These are phyloP conservation scores for Whalleya microplaca DNA, from an alignment of 2,329 filamentous ascomycete genomes.

Conservation along the genomic window DNA sequence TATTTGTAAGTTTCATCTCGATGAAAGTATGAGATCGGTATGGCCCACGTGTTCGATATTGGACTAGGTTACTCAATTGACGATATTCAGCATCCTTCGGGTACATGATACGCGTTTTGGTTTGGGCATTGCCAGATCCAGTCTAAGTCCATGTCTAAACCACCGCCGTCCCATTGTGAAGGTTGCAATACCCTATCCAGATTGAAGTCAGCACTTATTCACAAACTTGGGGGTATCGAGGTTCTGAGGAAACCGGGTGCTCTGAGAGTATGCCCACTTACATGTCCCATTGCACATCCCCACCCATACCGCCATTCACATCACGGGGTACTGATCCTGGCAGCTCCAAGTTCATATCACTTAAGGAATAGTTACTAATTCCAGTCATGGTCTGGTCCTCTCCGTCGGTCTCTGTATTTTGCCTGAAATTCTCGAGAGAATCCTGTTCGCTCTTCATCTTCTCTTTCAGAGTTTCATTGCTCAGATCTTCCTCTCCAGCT, in stretches of 20 bases:
- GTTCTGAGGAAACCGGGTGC: not conserved
- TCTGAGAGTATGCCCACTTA: constrained; percentile 8
- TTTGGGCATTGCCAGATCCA: constrained; percentile 26
- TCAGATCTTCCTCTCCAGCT: not conserved
- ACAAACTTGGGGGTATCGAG: not conserved
- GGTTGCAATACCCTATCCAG: constrained; percentile 21
- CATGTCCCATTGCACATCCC: constrained; percentile 26
- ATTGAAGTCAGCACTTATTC: constrained; percentile 2
- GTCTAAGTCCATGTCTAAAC: constrained; percentile 26
- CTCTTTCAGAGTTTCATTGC: not conserved
- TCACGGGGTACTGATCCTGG: no score
- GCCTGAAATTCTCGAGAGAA: not conserved
- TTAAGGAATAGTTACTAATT: constrained; percentile 6
- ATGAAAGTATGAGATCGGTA: no score
- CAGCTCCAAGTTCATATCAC: constrained; percentile 10
- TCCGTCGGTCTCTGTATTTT: not conserved
- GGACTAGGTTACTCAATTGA: no score
- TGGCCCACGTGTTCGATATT: no score
- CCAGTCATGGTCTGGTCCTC: constrained; percentile 10
- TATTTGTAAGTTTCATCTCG: no score
- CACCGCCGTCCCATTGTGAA: constrained; percentile 22
- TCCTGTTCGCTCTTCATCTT: not conserved
- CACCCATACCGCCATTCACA: constrained; percentile 1
- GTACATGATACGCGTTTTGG: constrained; percentile 19
- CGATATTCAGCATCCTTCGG: no score